Base-by-base conservation (phyloP, 75 land plant genomes). In the Sequoia sempervirens region DNA sequence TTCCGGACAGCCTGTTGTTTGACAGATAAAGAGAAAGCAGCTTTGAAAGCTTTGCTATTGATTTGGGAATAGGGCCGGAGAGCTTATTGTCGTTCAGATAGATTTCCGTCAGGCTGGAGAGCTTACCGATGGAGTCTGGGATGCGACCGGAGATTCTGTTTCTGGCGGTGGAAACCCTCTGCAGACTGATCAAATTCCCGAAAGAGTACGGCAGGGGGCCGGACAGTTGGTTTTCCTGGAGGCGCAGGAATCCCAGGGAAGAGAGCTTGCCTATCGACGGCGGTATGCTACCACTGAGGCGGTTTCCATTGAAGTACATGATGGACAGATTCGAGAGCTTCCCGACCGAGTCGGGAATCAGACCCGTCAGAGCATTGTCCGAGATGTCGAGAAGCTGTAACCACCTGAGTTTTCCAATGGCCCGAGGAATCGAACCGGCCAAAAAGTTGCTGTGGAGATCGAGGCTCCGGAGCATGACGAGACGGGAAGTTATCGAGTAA, bases 311-410 rank as follows among this genome's bases (percentile, higher is more conserved):
- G 23, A 90, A 15, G 78, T 70, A 50, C 68, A 86, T 46, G 23
- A 64, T 56, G 23, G 66, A 52, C 20, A 86, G 85, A 52, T 32
- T 72, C 6, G 52, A 6, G 7, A 83, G 47, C 18, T 32, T 14
- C 15, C 40, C 86, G 73, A 85, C 14, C 13, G 79, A 53, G 23
- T 88, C 89, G 11, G 95, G 94, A 26, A 93, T 81, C 10, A 34
- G 34, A 1, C 95, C 95, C 2, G 82, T 85, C 50, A 94, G 64
- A 15, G 9, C 4, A 75, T 93, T 93, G 10, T 14, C 13, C 1
- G 95, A 88, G 78, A 91, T 54, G 80, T 92, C 94, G 8, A 92
- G 83, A 72, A 66, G 76, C 17, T 84, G 85, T 13, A 93, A 70
- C 34, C 10, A 40, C 38, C 20, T 37, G 41, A 75, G 41, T 0